These are phyloP conservation scores for Ogataea hybrid DNA, from an alignment of 1,139 yeast species.

Conservation along the genomic window DNA sequence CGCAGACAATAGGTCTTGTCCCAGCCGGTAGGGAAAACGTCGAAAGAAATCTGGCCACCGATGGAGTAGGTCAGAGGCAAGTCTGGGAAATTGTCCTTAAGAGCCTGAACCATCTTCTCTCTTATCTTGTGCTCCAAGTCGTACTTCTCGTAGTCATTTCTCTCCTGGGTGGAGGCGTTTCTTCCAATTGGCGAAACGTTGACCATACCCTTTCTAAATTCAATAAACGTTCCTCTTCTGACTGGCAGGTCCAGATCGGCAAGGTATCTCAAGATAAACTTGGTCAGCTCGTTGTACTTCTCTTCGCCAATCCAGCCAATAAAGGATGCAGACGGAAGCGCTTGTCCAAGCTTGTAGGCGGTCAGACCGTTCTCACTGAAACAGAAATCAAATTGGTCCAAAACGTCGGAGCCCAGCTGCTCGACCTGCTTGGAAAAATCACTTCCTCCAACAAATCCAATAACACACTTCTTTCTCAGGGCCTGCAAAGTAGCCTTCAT, in stretches of 20 bases:
- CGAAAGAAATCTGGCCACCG: conserved; percentile 99
- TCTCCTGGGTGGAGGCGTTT: conserved; percentile 91
- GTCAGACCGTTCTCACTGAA: conserved; percentile 98
- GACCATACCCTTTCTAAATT: conserved; percentile 99
- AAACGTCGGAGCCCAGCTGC: conserved; percentile 81
- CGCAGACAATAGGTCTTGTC: conserved; percentile 97
- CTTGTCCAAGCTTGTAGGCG: conserved; percentile 87
- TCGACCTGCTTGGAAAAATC: conserved; percentile 93
- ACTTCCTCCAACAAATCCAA: conserved; percentile 98
- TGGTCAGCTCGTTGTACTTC: conserved; percentile 83
- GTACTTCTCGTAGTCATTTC: conserved; percentile 84
- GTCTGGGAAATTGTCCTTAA: conserved; percentile 80
- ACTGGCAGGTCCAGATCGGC: conserved; percentile 85
- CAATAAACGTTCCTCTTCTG: conserved; percentile 96
- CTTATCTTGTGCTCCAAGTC: conserved; percentile 82
- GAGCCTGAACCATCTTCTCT: conserved; percentile 76
- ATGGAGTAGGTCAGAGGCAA: conserved; percentile 89
- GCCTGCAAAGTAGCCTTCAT: conserved; percentile 67
- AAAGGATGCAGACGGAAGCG: conserved; percentile 89
- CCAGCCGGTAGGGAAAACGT: conserved; percentile 99
- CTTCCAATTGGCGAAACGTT: conserved; percentile 98
- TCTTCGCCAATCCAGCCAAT: conserved; percentile 95
- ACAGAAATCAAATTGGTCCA: conserved; percentile 87
- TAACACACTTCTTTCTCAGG: conserved; percentile 85
- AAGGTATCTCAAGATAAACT: conserved; percentile 81